Evolutionary conservation across 2,329 filamentous ascomycete genomes (phyloP).

Genomic region (Fusarium albidum): DNA sequence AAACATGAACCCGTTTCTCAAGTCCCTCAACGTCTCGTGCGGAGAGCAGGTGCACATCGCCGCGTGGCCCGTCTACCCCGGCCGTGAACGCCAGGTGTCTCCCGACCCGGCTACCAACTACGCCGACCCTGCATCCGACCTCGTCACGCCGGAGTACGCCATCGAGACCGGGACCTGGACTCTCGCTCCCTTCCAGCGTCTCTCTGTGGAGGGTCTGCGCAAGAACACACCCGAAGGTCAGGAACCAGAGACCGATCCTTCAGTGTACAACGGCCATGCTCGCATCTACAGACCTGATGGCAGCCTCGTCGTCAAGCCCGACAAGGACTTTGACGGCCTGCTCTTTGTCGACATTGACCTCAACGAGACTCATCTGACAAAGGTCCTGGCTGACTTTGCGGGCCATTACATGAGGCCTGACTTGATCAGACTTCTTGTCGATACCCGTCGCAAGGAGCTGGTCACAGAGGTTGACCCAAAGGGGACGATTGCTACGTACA

Average conservation of each 20-base stretch:
- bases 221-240: constrained; percentile 39
- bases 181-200: constrained; percentile 36
- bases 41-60: constrained; percentile 43
- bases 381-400: constrained; percentile 46
- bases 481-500: constrained; percentile 18
- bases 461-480: constrained; percentile 28
- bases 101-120: constrained; percentile 40
- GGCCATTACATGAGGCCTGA: constrained; percentile 51
- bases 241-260: constrained; percentile 36
- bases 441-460: constrained; percentile 36
- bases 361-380: constrained; percentile 40
- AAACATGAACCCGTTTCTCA: constrained; percentile 50
- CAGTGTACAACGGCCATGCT: constrained; percentile 36
- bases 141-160: constrained; percentile 39
- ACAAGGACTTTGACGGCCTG: constrained; percentile 53
- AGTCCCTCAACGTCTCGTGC: constrained; percentile 38
- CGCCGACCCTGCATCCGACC: constrained; percentile 35
- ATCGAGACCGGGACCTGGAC: constrained; percentile 40
- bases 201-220: constrained; percentile 36
- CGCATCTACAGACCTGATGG: constrained; percentile 40
- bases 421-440: constrained; percentile 47
- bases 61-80: constrained; percentile 41
- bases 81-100: constrained; percentile 29
- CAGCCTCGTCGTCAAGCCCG: constrained; percentile 35
- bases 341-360: constrained; percentile 61